These are phyloP conservation scores for Fusarium burgessii DNA, from an alignment of 2,329 filamentous ascomycete genomes.

Conservation along the genomic window DNA sequence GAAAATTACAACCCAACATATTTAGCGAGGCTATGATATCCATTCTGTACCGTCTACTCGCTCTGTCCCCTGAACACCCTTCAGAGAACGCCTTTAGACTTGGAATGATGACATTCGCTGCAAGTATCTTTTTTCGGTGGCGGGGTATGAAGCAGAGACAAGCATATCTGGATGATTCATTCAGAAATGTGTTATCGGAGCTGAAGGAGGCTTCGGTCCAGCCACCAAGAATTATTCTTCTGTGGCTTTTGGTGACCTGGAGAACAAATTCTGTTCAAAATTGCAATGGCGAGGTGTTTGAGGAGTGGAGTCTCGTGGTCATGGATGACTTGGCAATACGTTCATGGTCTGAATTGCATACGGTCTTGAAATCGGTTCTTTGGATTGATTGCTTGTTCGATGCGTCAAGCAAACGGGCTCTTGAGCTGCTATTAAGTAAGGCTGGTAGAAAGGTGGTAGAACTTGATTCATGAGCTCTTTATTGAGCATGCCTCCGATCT, in stretches of 20 bases:
- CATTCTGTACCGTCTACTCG: slow-evolving; percentile 27
- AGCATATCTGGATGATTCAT: background rate
- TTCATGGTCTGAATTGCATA: slow-evolving; percentile 18
- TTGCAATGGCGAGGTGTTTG: fast-evolving
- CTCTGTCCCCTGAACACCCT: slow-evolving; percentile 1
- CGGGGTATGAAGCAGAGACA: slow-evolving; percentile 34
- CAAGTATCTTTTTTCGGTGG: slow-evolving; percentile 34
- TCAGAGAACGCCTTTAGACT: slow-evolving; percentile 20
- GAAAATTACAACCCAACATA: slow-evolving; percentile 30
- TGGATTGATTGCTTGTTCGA: slow-evolving; percentile 36
- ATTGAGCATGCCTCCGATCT: too few relatives aligned
- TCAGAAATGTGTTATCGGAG: background rate
- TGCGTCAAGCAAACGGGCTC: background rate
- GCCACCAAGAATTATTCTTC: background rate
- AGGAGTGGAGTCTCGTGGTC: slow-evolving; percentile 2
- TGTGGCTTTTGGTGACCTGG: slow-evolving; percentile 30
- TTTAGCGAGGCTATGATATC: slow-evolving; percentile 41
- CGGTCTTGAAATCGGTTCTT: slow-evolving; percentile 15
- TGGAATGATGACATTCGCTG: slow-evolving; percentile 26
- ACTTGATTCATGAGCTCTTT: background rate
- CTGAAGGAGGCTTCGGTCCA: background rate
- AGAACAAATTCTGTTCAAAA: background rate
- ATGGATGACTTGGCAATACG: background rate
- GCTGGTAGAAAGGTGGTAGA: background rate
- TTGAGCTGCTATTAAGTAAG: background rate